Evolutionary conservation across 2,329 filamentous ascomycete species (phyloP), one percentile per base, ranked within the genome.

Genomic region (Diaporthe sp.): DNA sequence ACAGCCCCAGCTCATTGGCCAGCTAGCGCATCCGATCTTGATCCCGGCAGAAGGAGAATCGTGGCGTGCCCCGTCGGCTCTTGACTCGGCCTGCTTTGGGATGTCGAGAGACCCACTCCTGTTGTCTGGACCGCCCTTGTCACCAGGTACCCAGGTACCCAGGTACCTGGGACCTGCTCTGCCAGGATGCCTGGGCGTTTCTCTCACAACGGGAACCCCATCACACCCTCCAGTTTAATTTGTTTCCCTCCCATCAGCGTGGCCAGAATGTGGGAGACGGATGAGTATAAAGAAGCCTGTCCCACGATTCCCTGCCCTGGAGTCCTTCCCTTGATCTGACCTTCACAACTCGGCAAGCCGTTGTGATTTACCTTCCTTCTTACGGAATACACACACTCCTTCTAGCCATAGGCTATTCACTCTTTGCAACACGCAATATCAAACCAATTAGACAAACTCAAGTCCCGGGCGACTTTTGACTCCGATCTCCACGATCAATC

Each of bases 401-500:
- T 77, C 73, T 67, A 75, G 76, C 71, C 76, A 58, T 42, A 53
- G 73, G 70, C 76, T 73, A 65, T 44, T 55, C 73, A 73, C 70
- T 77, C 70, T 13, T 72, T 77, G 76, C 76, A 75, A 53, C 62
- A 62, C 71, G 70, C 71, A 73, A 71, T 15, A 68, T 42, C 61
- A 61, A 70, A 25, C 37, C 37, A 71, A 13, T 58, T 58, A 60
- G 58, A 74, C 25, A 44, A 58, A 71, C 53, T 57, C 44, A 75
- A 71, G 75, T 76, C 75, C 73, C 68, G 58, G 75, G 75, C 49
- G 75, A 74, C 75, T 76, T 73, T 51, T 70, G 65, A 75, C 57
- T 74, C 62, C 49, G 37, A 68, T 73, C 75, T 71, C 44, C 49
- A 76, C 75, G 67, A 74, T 60, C 58, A 58, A 25, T 61, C 55